Conservation (phyloP, 352 stramenopile species). For the Hyaloperonospora arabidopsidis region DNA sequence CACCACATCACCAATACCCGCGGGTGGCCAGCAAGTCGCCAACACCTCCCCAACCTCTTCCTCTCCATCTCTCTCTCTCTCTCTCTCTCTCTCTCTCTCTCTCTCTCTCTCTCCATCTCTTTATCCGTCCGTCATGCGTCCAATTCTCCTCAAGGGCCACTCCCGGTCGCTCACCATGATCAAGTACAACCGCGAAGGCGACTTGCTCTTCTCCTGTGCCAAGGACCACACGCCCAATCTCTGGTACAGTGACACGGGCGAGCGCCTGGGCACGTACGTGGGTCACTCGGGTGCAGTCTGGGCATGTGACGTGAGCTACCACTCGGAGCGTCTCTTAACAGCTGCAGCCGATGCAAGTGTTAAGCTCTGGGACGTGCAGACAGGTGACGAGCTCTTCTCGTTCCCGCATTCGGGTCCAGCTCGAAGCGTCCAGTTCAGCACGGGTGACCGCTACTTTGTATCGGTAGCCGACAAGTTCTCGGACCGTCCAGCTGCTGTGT, state of each 20-base stretch:
- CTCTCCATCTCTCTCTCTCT: too few relatives aligned
- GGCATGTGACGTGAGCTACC: conserved; percentile 91
- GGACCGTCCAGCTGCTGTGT: conserved; percentile 67
- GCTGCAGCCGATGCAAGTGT: conserved; percentile 91
- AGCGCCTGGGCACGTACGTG: conserved; percentile 94
- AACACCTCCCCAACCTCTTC: too few relatives aligned
- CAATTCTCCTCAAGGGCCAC: conserved; percentile 98
- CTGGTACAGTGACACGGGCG: conserved; percentile 95
- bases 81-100: too few relatives aligned
- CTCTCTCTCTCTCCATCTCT: too few relatives aligned
- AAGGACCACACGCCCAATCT: conserved; percentile 94
- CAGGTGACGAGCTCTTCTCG: conserved; percentile 79
- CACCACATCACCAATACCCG: too few relatives aligned
- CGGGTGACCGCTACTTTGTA: conserved; percentile 79
- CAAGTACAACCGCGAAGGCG: conserved; percentile 98
- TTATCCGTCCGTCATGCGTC: conserved; percentile 62
- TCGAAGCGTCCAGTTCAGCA: conserved; percentile 82
- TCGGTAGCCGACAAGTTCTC: conserved; percentile 82
- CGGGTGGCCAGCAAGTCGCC: too few relatives aligned
- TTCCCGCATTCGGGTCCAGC: conserved; percentile 79
- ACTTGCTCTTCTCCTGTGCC: conserved; percentile 95
- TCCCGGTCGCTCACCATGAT: conserved; percentile 97
- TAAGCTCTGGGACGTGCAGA: conserved; percentile 89
- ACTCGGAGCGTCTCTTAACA: conserved; percentile 92
- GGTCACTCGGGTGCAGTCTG: conserved; percentile 96